Conservation (phyloP, 176 grass and related monocot genomes). For the Secale cereale region DNA sequence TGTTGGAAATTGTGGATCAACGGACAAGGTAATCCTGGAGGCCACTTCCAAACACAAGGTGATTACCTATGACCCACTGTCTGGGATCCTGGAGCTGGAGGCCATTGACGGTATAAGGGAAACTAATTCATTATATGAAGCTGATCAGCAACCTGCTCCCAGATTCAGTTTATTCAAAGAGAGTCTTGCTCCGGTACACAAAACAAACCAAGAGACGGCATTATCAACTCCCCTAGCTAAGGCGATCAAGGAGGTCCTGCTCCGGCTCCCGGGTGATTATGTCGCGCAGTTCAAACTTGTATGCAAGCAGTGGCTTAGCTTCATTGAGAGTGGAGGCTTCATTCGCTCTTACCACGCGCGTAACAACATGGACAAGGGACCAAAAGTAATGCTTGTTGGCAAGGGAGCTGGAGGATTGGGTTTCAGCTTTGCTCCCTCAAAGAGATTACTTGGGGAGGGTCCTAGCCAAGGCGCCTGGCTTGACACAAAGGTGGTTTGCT, state of each 20-base stretch:
- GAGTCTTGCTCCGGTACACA: background rate
- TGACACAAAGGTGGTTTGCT: background rate
- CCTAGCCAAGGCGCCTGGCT: background rate
- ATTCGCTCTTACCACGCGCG: background rate
- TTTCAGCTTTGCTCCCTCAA: background rate
- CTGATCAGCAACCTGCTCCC: background rate
- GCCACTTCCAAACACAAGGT: constrained; percentile 19
- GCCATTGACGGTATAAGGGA: background rate
- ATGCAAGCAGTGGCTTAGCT: background rate
- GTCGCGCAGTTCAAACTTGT: background rate
- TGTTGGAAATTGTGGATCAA: background rate
- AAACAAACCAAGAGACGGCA: background rate
- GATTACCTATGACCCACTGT: background rate
- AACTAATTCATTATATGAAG: background rate
- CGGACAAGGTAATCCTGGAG: constrained; percentile 14
- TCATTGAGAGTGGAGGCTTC: constrained; percentile 8
- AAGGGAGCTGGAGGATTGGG: background rate
- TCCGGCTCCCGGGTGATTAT: background rate
- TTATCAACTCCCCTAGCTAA: background rate
- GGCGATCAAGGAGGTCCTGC: background rate
- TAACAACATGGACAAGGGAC: background rate
- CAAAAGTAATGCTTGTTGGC: background rate
- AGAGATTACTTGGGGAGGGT: background rate
- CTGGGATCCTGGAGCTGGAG: background rate
- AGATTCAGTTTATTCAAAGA: background rate